phyloP scores from a whole-genome alignment of 805 yeast genomes.

The Saccharomycopsis oosterbeekiorum region DNA sequence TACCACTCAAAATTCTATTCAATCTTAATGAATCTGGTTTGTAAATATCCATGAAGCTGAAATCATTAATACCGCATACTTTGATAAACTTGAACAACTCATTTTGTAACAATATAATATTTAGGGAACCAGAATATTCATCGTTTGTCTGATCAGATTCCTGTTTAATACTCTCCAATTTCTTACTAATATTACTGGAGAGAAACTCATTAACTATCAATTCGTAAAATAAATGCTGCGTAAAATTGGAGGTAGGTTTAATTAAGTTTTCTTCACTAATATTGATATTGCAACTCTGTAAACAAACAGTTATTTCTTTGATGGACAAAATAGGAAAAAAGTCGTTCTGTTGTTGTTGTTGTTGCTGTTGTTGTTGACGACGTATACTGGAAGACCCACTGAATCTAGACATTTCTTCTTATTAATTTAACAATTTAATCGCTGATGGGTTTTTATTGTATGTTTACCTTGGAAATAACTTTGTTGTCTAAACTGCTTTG shows the following conservation, averaged over 20 bases:
- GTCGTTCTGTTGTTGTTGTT: constrained; percentile 24
- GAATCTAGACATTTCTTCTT: not conserved
- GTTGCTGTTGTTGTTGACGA: constrained; percentile 9
- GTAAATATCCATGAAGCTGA: constrained; percentile 60
- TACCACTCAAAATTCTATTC: constrained; percentile 63
- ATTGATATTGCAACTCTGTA: constrained; percentile 51
- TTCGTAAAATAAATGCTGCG: constrained; percentile 17
- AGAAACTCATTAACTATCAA: constrained; percentile 31
- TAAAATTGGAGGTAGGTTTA: constrained; percentile 39
- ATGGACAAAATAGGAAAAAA: constrained; percentile 54
- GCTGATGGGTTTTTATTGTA: too few species aligned
- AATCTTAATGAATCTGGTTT: constrained; percentile 68
- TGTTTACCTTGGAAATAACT: too few species aligned
- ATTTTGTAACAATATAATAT: constrained; percentile 46
- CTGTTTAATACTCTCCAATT: constrained; percentile 45
- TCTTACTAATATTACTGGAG: constrained; percentile 46
- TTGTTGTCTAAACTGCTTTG: too few species aligned
- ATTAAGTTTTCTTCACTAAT: constrained; percentile 50
- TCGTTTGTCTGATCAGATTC: constrained; percentile 13
- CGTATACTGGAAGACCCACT: constrained; percentile 7
- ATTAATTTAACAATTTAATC: too few species aligned
- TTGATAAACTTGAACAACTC: constrained; percentile 53
- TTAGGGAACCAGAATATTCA: constrained; percentile 33
- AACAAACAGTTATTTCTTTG: constrained; percentile 46
- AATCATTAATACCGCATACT: constrained; percentile 71